Conservation (phyloP, 2,329 filamentous ascomycete species). For the Alternaria metachromatica region DNA sequence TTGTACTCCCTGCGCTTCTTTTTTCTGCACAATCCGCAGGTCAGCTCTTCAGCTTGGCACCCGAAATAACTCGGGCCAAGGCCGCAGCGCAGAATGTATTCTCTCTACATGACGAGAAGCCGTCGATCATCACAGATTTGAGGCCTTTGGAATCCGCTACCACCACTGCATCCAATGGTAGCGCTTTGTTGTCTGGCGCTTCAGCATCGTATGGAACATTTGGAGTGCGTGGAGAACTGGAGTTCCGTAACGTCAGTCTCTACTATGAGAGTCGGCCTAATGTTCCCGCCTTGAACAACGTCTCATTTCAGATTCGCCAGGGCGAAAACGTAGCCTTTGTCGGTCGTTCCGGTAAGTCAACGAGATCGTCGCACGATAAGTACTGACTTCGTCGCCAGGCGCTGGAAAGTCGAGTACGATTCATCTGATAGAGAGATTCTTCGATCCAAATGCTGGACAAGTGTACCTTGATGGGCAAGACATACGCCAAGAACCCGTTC, state of each 20-base stretch:
- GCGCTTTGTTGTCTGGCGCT: conserved; percentile 17
- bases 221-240: conserved; percentile 36
- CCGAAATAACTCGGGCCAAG: conserved; percentile 54
- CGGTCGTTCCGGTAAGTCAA: conserved; percentile 46
- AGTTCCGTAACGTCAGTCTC: conserved; percentile 44
- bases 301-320: conserved; percentile 49
- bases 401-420: conserved; percentile 56
- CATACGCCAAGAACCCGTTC: conserved; percentile 48
- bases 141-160: not conserved
- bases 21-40: conserved; percentile 57
- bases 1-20: conserved; percentile 54
- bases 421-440: conserved; percentile 56
- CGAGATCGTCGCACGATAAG: not conserved
- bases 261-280: conserved; percentile 41
- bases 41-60: conserved; percentile 55
- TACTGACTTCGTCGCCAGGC: conserved; percentile 20
- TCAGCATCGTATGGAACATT: conserved; percentile 28
- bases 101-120: conserved; percentile 49
- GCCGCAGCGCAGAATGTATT: conserved; percentile 54
- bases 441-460: conserved; percentile 49
- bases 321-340: conserved; percentile 52
- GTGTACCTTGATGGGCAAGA: conserved; percentile 53
- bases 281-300: conserved; percentile 44
- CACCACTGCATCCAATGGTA: not conserved
- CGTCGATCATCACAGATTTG: conserved; percentile 45